Conservation (phyloP, 2,329 filamentous ascomycete genomes). For the Trichoderma sp. region DNA sequence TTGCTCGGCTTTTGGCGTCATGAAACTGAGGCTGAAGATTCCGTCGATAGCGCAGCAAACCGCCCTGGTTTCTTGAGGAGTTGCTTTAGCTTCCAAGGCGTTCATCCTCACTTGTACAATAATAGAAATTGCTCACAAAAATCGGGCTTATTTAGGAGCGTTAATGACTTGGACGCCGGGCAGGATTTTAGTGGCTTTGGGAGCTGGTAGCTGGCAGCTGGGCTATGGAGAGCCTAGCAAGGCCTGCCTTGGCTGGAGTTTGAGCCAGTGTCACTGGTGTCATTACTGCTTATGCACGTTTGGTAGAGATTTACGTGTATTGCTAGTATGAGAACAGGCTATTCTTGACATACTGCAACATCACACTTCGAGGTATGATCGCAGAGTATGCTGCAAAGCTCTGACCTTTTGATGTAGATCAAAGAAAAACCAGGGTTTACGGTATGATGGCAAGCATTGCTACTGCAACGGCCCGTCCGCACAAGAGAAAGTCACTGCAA, state of each 20-base stretch:
- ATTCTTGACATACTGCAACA: not conserved
- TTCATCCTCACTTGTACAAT: not conserved
- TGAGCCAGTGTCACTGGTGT: not conserved
- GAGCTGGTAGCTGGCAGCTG: not conserved
- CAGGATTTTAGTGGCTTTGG: conserved; percentile 21
- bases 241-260: not conserved
- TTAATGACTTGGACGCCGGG: not conserved
- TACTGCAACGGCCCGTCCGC: not conserved
- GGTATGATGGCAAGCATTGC: not conserved
- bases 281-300: not conserved
- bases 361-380: not conserved
- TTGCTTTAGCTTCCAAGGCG: not conserved
- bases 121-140: not conserved
- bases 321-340: not conserved
- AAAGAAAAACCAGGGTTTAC: not conserved
- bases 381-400: not conserved
- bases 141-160: not conserved
- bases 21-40: conserved; percentile 19
- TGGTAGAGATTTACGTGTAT: not conserved
- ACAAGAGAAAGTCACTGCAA: not conserved
- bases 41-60: conserved; percentile 1
- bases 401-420: not conserved
- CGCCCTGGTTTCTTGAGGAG: conserved; percentile 1
- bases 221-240: not conserved
- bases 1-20: conserved; percentile 3